phyloP scores from a whole-genome alignment of 305 asterid genomes.

The Solanum hybrid region DNA sequence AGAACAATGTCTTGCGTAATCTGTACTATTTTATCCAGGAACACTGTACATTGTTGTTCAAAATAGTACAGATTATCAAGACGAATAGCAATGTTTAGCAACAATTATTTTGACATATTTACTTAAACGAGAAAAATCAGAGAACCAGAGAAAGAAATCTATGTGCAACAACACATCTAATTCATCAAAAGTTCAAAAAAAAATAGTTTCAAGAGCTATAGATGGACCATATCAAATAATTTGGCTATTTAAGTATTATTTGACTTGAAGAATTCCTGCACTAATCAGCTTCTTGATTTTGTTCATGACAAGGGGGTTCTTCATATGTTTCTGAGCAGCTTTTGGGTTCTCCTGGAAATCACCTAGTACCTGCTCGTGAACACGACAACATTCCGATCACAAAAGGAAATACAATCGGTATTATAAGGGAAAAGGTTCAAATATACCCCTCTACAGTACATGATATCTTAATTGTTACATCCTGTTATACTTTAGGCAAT shows the following conservation, averaged over 20 bases:
- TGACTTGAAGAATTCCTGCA: not conserved
- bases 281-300: not conserved
- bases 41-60: not conserved
- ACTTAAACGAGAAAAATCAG: not conserved
- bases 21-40: not conserved
- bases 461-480: not conserved
- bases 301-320: not conserved
- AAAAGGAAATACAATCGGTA: not conserved
- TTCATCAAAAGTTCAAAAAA: not conserved
- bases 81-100: not conserved
- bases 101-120: not conserved
- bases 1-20: not conserved
- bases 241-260: not conserved
- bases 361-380: not conserved
- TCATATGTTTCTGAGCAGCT: not conserved
- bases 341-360: not conserved
- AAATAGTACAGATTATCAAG: not conserved
- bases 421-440: not conserved
- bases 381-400: not conserved
- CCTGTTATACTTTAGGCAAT: not conserved
- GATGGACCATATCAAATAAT: not conserved
- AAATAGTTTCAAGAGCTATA: not conserved
- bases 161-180: not conserved
- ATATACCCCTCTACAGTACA: not conserved
- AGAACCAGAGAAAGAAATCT: not conserved